phyloP scores from a whole-genome alignment of 805 yeast genomes.

The Candida chauliodis region DNA sequence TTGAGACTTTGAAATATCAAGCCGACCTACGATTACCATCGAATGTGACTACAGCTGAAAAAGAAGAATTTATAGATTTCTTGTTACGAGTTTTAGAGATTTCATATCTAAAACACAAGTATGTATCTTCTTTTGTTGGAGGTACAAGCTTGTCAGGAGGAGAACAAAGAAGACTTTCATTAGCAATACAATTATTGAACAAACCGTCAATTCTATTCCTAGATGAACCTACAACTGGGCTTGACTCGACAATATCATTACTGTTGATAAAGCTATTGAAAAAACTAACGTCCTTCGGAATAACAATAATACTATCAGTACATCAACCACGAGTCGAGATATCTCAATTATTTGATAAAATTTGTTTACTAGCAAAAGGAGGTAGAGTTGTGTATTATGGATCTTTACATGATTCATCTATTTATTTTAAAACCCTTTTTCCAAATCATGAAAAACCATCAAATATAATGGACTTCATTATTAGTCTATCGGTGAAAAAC shows the following conservation, averaged over 20 bases:
- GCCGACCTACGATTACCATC: slow-evolving; percentile 66
- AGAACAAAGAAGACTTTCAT: slow-evolving; percentile 71
- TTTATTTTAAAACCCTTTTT: slow-evolving; percentile 42
- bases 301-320: slow-evolving; percentile 70
- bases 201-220: slow-evolving; percentile 74
- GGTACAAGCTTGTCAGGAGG: slow-evolving; percentile 81
- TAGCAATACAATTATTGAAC: slow-evolving; percentile 73
- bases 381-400: slow-evolving; percentile 51
- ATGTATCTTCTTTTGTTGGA: slow-evolving; percentile 23
- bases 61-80: slow-evolving; percentile 51
- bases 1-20: slow-evolving; percentile 66
- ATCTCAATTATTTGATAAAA: slow-evolving; percentile 59
- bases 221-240: slow-evolving; percentile 87
- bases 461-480: slow-evolving; percentile 30
- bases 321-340: slow-evolving; percentile 87
- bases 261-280: slow-evolving; percentile 59
- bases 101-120: slow-evolving; percentile 47
- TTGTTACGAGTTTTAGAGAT: slow-evolving; percentile 64
- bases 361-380: slow-evolving; percentile 60
- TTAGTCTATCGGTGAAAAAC: slow-evolving; percentile 35
- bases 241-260: slow-evolving; percentile 76
- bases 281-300: slow-evolving; percentile 50
- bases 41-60: slow-evolving; percentile 38
- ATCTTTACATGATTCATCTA: slow-evolving; percentile 38
- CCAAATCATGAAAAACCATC: slow-evolving; percentile 9